Percentiles rank a stretch among this genome's conserved stretches.
phyloP scores from a whole-genome alignment of 441 rosid species.

The Raphanus hybrid region DNA sequence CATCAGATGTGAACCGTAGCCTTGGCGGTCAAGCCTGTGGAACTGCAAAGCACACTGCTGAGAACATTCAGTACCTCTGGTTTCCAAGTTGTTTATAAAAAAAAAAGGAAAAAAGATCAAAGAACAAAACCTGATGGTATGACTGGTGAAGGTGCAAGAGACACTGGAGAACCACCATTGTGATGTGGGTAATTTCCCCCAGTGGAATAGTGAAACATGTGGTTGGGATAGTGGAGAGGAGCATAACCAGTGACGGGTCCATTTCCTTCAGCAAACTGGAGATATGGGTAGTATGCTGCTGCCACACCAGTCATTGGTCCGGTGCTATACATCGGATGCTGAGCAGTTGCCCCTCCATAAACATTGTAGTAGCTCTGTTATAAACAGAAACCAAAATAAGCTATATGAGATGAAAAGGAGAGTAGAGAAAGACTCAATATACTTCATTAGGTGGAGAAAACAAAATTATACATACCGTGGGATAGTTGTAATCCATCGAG shows the following conservation, averaged over 20 bases:
- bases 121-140: conserved; percentile 74
- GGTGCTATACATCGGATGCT: conserved; percentile 74
- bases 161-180: conserved; percentile 77
- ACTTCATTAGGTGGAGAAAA: neutral
- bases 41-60: conserved; percentile 2
- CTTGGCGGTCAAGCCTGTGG: neutral
- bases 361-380: conserved; percentile 78
- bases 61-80: neutral
- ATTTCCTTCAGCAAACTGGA: conserved; percentile 76
- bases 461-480: conserved; percentile 61
- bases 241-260: conserved; percentile 63
- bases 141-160: conserved; percentile 78
- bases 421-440: neutral
- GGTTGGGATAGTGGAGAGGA: conserved; percentile 77
- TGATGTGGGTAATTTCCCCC: conserved; percentile 68
- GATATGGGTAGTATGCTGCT: conserved; percentile 76
- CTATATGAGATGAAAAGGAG: neutral
- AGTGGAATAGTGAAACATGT: conserved; percentile 72
- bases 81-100: conserved; percentile 4
- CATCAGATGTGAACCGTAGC: neutral
- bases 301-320: conserved; percentile 67
- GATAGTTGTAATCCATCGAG: conserved; percentile 87
- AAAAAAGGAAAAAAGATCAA: neutral
- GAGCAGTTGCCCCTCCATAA: conserved; percentile 82
- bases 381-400: neutral